Percentiles rank a stretch among this genome's conserved stretches.
These are phyloP conservation scores for Kazachstania psychrophila DNA, from an alignment of 805 yeast genomes.

Conservation along the genomic window DNA sequence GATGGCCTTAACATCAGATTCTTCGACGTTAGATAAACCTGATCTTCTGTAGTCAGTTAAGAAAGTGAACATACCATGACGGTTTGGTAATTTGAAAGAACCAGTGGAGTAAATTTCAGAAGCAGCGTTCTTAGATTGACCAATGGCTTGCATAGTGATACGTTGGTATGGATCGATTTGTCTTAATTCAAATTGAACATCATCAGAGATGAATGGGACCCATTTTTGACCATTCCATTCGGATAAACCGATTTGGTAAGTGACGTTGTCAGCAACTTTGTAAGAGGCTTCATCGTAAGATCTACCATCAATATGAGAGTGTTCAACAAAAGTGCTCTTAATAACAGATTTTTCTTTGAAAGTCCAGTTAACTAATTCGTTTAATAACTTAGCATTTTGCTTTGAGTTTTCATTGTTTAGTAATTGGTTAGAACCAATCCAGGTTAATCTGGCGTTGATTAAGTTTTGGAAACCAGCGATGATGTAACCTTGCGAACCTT, in stretches of 20 bases:
- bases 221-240: conserved; percentile 50
- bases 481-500: conserved; percentile 69
- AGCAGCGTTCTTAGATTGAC: conserved; percentile 31
- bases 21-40: conserved; percentile 62
- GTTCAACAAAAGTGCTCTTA: conserved; percentile 44
- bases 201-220: conserved; percentile 57
- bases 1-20: conserved; percentile 64
- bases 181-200: conserved; percentile 72
- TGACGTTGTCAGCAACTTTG: conserved; percentile 65
- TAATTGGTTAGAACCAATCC: conserved; percentile 67
- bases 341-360: conserved; percentile 62
- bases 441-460: conserved; percentile 64
- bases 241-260: conserved; percentile 41
- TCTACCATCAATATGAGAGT: conserved; percentile 39
- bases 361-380: conserved; percentile 55
- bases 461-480: conserved; percentile 73
- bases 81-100: conserved; percentile 76
- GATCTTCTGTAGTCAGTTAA: conserved; percentile 65
- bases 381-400: conserved; percentile 34
- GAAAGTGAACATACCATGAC: conserved; percentile 93
- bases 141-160: conserved; percentile 42
- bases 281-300: conserved; percentile 42
- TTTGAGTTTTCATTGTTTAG: conserved; percentile 34
- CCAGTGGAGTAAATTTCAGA: conserved; percentile 44
- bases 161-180: conserved; percentile 96